phyloP scores from a whole-genome alignment of 2,329 filamentous ascomycete genomes.

The Colletotrichum ledebouriae region DNA sequence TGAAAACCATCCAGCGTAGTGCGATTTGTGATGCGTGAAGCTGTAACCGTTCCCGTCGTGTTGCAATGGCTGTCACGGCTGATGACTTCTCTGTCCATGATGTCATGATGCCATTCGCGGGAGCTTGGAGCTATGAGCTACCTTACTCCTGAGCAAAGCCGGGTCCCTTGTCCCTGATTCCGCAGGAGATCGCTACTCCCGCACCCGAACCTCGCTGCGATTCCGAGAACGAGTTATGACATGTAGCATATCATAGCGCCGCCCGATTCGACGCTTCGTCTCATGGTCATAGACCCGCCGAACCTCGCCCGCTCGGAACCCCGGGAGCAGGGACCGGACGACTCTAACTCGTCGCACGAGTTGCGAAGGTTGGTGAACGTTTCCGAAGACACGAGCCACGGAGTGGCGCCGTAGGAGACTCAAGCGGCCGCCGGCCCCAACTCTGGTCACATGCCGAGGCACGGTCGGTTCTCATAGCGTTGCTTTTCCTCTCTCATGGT shows the following conservation, averaged over 20 bases:
- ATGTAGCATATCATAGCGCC: not conserved
- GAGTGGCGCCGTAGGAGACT: not conserved
- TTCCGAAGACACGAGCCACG: constrained; percentile 21
- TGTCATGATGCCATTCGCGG: constrained; percentile 8
- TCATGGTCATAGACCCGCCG: not conserved
- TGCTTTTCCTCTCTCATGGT: not conserved
- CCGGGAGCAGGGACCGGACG: constrained; percentile 7
- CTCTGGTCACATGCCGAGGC: constrained; percentile 14
- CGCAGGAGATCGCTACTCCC: not conserved
- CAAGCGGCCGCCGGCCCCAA: not conserved
- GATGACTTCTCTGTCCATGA: not conserved
- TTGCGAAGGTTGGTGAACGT: constrained; percentile 3
- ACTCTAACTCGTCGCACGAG: constrained; percentile 7
- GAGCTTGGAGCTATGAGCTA: not conserved
- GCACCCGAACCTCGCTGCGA: constrained; percentile 12
- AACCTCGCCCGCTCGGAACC: not conserved
- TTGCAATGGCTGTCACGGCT: no score
- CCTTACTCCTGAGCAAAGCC: no score
- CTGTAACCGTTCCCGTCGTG: no score
- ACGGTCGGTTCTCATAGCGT: not conserved
- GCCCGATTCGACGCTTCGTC: constrained; percentile 4
- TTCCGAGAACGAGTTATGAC: constrained; percentile 4
- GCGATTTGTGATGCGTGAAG: no score
- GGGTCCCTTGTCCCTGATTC: not conserved
- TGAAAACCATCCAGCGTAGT: no score